These are phyloP conservation scores for Aspergillus viridinutans DNA, from an alignment of 2,329 filamentous ascomycete species.

Conservation along the genomic window DNA sequence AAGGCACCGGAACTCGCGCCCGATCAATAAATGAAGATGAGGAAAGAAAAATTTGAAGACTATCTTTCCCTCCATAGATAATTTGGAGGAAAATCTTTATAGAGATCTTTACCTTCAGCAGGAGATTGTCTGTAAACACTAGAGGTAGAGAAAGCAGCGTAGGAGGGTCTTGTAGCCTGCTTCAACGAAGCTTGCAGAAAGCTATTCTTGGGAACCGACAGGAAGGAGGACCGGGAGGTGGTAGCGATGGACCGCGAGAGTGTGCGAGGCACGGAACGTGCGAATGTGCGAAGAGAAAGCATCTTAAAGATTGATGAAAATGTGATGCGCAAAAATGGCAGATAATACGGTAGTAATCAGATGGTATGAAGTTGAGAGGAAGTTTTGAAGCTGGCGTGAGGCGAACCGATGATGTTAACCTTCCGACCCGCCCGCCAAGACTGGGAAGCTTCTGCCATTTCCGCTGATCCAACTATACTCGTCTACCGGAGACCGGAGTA, in stretches of 20 bases:
- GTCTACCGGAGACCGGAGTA: background rate
- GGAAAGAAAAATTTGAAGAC: background rate
- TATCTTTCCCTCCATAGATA: background rate
- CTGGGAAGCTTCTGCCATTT: slow-evolving; percentile 1
- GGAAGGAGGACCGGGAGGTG: slow-evolving; percentile 47
- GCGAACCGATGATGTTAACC: slow-evolving; percentile 26
- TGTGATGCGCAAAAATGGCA: background rate
- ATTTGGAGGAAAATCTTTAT: background rate
- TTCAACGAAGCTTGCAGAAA: slow-evolving; percentile 48
- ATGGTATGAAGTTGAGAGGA: background rate
- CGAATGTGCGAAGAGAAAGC: slow-evolving; percentile 64
- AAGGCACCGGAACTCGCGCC: background rate
- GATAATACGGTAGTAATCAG: background rate
- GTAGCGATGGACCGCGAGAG: slow-evolving; percentile 54
- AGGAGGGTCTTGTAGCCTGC: slow-evolving; percentile 40
- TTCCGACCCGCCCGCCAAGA: slow-evolving; percentile 19
- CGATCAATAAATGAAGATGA: background rate
- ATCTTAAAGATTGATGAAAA: slow-evolving; percentile 45
- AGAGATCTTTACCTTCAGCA: slow-evolving; percentile 40
- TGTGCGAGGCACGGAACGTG: slow-evolving; percentile 64
- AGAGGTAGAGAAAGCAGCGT: slow-evolving; percentile 47
- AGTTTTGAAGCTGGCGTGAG: slow-evolving; percentile 8
- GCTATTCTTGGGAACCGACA: slow-evolving; percentile 48
- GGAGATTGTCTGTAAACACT: slow-evolving; percentile 39
- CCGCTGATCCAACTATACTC: background rate